These are phyloP conservation scores for Hanseniaspora jakobsenii DNA, from an alignment of 805 yeast species.

Conservation along the genomic window DNA sequence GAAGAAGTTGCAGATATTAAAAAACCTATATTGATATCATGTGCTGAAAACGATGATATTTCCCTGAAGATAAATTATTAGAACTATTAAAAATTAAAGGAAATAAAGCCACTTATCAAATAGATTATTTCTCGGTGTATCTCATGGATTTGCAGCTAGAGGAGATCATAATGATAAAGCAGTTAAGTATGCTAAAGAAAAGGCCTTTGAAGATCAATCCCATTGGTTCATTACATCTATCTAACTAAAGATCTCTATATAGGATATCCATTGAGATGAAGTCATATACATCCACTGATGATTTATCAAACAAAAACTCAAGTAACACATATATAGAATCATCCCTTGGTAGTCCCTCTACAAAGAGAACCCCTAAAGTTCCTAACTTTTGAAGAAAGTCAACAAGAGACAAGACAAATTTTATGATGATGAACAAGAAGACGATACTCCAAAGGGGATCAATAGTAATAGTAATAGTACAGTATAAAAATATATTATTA, in stretches of 20 bases:
- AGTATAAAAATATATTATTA: not conserved
- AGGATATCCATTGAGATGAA: not conserved
- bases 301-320: not conserved
- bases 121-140: constrained; percentile 51
- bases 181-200: constrained; percentile 55
- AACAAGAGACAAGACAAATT: constrained; percentile 6
- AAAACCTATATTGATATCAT: constrained; percentile 55
- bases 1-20: constrained; percentile 54
- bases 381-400: constrained; percentile 6
- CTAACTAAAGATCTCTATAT: not conserved
- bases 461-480: too few species aligned
- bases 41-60: constrained; percentile 57
- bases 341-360: too few species aligned
- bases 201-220: constrained; percentile 37
- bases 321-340: too few species aligned
- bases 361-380: not conserved
- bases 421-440: constrained; percentile 1
- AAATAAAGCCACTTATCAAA: constrained; percentile 44
- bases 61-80: constrained; percentile 53
- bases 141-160: constrained; percentile 71
- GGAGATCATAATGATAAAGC: constrained; percentile 51
- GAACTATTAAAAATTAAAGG: constrained; percentile 48
- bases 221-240: constrained; percentile 23
- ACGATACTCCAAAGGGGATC: too few species aligned
- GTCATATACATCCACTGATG: not conserved